Base-by-base conservation (phyloP, 1,284 basidiomycete species). In the Stereum hirsutum region DNA sequence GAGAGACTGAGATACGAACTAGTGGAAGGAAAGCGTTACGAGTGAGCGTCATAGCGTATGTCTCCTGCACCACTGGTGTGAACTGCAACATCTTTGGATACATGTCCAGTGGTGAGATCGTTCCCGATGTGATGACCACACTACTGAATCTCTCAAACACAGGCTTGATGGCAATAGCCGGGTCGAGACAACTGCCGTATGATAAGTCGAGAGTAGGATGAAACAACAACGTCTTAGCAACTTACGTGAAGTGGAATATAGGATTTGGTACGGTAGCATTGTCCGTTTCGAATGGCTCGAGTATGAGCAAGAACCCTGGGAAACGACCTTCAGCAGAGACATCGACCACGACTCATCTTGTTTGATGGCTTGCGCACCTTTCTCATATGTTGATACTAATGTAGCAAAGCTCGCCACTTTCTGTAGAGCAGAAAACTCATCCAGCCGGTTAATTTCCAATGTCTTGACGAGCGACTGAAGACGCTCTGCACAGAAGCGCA, bases 61-160 rank as follows among this genome's bases (percentile, higher is more conserved):
- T 90, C 63, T 98, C 95, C 66, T 96, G 89, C 8, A 97, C 89
- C 19, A 96, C 92, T 2, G 96, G 94, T 25, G 92, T 92, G 61
- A 99, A 99, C 55, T 95, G 91, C 34, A 99, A 74, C 88, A 99
- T 99, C 66, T 99, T 99, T 19, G 96, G 96, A 63, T 99, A 96
- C 96, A 99, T 99, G 66, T 99, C 96, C 45, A 99, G 68, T 5
- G 96, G 96, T 6, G 93, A 97, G 54, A 99, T 94, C 25, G 96
- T 99, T 54, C 96, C 96, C 11, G 92, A 97, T 0, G 96, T 99
- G 62, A 99, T 99, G 54, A 99, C 92, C 35, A 99, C 96, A 51
- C 89, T 94, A 60, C 90, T 94, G 62, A 99, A 99, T 35, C 94
- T 84, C 59, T 99, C 96, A 60, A 99, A 98, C 20, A 99, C 89